These are phyloP conservation scores for Trypethelium eluteriae DNA, from an alignment of 495 filamentous ascomycete species.

Conservation along the genomic window DNA sequence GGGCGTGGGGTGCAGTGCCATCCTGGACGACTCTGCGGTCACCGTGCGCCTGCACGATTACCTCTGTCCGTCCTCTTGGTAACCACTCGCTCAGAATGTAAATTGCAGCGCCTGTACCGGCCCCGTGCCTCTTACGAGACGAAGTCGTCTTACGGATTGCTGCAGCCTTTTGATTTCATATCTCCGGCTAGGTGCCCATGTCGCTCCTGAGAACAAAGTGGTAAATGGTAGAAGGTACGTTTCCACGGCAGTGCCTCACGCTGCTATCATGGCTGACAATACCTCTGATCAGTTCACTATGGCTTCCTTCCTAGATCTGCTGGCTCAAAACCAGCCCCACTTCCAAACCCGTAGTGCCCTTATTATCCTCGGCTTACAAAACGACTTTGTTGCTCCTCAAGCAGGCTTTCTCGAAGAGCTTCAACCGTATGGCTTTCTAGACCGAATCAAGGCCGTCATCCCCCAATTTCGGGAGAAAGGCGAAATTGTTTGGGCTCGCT, in stretches of 20 bases:
- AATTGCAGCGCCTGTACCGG: constrained; percentile 7
- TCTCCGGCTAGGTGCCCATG: not conserved
- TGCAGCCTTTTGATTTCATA: not conserved
- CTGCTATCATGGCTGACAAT: constrained; percentile 5
- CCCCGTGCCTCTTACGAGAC: constrained; percentile 1
- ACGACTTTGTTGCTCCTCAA: constrained; percentile 67
- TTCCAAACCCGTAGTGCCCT: constrained; percentile 74
- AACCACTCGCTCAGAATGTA: constrained; percentile 9
- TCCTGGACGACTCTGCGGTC: not conserved
- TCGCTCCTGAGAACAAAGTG: not conserved
- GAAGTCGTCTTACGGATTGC: constrained; percentile 4
- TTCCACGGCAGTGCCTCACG: not conserved
- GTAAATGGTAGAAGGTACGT: not conserved
- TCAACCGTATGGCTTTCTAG: constrained; percentile 63
- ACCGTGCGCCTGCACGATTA: constrained; percentile 9
- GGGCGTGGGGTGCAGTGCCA: constrained; percentile 3
- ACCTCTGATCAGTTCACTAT: constrained; percentile 17
- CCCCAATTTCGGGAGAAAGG: constrained; percentile 67
- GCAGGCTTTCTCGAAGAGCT: constrained; percentile 45
- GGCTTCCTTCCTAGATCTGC: constrained; percentile 32
- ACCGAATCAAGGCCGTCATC: constrained; percentile 57
- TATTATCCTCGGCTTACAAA: constrained; percentile 80
- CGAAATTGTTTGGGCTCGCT: constrained; percentile 83
- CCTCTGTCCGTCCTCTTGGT: constrained; percentile 1
- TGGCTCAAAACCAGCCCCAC: constrained; percentile 38